Conservation (phyloP, 345 rosid genomes). For the Gossypium anomalum region DNA sequence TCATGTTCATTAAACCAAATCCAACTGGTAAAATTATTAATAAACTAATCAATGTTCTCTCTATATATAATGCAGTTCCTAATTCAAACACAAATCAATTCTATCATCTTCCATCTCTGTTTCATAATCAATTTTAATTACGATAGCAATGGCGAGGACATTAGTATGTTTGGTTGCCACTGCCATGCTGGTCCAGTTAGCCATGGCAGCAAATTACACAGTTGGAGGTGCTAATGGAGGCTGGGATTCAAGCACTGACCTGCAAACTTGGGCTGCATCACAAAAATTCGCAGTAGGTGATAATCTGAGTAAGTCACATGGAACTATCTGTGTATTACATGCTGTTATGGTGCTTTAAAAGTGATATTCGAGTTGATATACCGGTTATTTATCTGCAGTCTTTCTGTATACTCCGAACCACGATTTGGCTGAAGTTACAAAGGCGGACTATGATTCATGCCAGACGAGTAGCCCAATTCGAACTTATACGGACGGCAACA, state of each 20-base stretch:
- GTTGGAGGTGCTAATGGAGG: constrained; percentile 64
- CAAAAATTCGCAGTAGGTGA: constrained; percentile 59
- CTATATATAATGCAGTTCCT: not conserved
- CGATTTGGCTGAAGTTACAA: constrained; percentile 54
- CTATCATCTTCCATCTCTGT: not conserved
- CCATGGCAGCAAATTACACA: constrained; percentile 48
- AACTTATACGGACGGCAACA: constrained; percentile 43
- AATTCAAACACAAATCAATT: not conserved
- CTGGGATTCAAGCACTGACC: constrained; percentile 50
- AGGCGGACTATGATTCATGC: constrained; percentile 57
- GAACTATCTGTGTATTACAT: not conserved
- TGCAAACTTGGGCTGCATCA: constrained; percentile 52
- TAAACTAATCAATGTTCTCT: not conserved
- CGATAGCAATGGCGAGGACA: not conserved
- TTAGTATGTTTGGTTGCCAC: constrained; percentile 19
- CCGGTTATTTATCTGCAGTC: constrained; percentile 27
- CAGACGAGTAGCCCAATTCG: constrained; percentile 39
- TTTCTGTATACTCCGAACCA: constrained; percentile 50
- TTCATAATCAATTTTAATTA: not conserved
- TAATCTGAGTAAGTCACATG: constrained; percentile 46
- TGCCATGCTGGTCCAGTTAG: constrained; percentile 37
- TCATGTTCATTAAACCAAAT: not conserved
- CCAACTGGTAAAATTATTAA: not conserved
- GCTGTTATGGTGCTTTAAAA: not conserved
- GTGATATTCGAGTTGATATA: not conserved